Evolutionary conservation across 2,329 filamentous ascomycete genomes (phyloP), one percentile per base, ranked within the genome.

Genomic region (Cladosporium sphaerospermum): DNA sequence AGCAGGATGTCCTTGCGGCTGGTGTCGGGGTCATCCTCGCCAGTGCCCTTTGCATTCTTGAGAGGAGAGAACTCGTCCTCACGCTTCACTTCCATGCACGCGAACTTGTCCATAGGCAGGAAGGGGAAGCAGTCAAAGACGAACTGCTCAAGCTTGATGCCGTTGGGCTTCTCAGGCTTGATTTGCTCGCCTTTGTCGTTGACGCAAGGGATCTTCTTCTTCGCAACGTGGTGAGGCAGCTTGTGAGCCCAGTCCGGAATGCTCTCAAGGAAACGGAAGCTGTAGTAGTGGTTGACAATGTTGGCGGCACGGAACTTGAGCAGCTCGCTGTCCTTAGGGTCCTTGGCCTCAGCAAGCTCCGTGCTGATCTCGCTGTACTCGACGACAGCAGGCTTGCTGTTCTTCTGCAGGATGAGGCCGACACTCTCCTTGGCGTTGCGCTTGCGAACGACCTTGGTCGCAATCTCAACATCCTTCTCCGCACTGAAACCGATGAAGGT

Each of bases 231-330:
- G 72, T 97, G 93, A 13, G 92, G 92, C 49, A 99, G 82, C 71
- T 85, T 83, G 74, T 90, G 80, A 14, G 82, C 84, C 88, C 89
- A 96, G 63, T 83, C 75, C 54, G 93, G 90, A 63, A 96, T 96
- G 59, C 83, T 86, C 71, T 96, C 87, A 45, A 99, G 81, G 80
- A 96, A 97, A 61, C 81, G 76, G 78, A 91, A 92, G 44, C 89
- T 95, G 78, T 99, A 99, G 82, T 97, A 99, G 80, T 99, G 93
- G 79, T 99, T 99, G 75, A 99, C 93, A 64, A 99, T 99, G 78
- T 99, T 99, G 67, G 92, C 93, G 54, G 93, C 92, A 57, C 93
- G 87, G 84, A 96, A 97, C 74, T 92, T 95, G 68, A 99, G 84
- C 51, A 96, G 78, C 54, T 82, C 84, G 3, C 82, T 77, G 65